Base-by-base conservation (phyloP, 768 basidiomycete species). In the Rhodotorula babjevae region DNA sequence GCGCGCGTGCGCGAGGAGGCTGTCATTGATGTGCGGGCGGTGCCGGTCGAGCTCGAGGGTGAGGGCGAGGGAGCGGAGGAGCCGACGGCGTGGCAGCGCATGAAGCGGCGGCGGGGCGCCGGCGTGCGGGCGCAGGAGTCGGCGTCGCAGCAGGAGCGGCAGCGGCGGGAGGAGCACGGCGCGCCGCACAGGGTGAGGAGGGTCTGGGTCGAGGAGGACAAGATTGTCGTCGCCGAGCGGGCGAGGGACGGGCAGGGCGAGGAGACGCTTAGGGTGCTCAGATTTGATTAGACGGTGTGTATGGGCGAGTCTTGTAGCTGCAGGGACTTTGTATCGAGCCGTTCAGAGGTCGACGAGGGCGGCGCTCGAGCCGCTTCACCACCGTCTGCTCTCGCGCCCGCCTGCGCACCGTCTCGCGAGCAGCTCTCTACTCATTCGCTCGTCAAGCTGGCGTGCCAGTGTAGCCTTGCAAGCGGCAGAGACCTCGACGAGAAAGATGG, bases 141-240 rank as follows among this genome's bases (percentile, higher is more conserved):
- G 33, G 31, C 21, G 9, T 52, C 18, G 14, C 44, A 46, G 44
- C 8, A 7, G 44, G 6, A 11, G 18, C 8, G 3, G 14, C 44
- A 11, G 44, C 36, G 36, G 36, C 36, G 36, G 9, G 36, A 9
- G 36, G 36, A 36, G 36, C 46, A 60, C 11, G 27, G 11, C 1
- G 61, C 49, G 16, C 64, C 60, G 2, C 44, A 55, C 53, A 42
- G 44, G 56, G 62, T 72, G 6, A 63, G 19, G 50, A 33, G 57
- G 23, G 60, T 73, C 3, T 53, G 58, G 40, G 68, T 73, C 56
- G 72, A 65, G 36, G 55, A 73, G 68, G 64, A 66, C 44, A 73
- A 69, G 68, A 73, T 73, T 29, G 68, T 73, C 3, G 49, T 63
- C 12, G 53, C 53, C 31, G 40, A 40, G 21, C 33, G 21, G 16